phyloP scores from a whole-genome alignment of 2,329 filamentous ascomycete genomes.

The Cryphonectria naterciae region DNA sequence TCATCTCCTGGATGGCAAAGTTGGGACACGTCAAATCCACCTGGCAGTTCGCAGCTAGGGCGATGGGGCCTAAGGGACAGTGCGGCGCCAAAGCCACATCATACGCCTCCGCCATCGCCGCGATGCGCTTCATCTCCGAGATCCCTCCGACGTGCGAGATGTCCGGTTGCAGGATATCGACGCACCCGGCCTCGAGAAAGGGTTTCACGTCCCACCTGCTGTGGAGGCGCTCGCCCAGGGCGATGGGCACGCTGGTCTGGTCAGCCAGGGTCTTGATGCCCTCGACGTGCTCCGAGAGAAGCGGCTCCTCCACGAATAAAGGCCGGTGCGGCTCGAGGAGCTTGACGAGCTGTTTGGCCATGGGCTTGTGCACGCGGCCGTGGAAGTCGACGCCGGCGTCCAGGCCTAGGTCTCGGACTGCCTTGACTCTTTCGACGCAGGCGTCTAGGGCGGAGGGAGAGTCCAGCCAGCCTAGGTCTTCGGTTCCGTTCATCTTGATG shows the following conservation, averaged over 20 bases:
- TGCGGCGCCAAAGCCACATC: slow-evolving; percentile 68
- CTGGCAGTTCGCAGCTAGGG: slow-evolving; percentile 66
- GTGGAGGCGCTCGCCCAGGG: slow-evolving; percentile 66
- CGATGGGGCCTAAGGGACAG: slow-evolving; percentile 67
- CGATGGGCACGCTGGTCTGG: slow-evolving; percentile 62
- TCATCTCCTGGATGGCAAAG: slow-evolving; percentile 71
- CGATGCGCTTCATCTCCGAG: slow-evolving; percentile 64
- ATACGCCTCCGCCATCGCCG: slow-evolving; percentile 66
- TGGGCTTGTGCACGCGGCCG: slow-evolving; percentile 69
- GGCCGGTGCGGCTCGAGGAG: slow-evolving; percentile 64
- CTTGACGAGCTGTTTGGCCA: slow-evolving; percentile 70
- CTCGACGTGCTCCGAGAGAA: slow-evolving; percentile 63
- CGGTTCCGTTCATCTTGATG: slow-evolving; percentile 72
- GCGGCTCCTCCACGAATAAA: slow-evolving; percentile 68
- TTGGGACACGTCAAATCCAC: slow-evolving; percentile 58
- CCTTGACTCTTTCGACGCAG: slow-evolving; percentile 63
- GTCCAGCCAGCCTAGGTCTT: slow-evolving; percentile 69
- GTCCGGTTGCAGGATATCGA: slow-evolving; percentile 68
- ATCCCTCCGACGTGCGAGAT: slow-evolving; percentile 68
- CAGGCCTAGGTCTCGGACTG: slow-evolving; percentile 66
- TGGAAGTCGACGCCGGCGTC: slow-evolving; percentile 72
- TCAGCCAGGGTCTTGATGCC: slow-evolving; percentile 62
- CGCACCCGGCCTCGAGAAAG: slow-evolving; percentile 62
- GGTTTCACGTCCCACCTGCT: slow-evolving; percentile 68
- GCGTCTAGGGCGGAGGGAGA: slow-evolving; percentile 60